phyloP scores from a whole-genome alignment of 768 basidiomycete species.

The Tulasnella sp. region DNA sequence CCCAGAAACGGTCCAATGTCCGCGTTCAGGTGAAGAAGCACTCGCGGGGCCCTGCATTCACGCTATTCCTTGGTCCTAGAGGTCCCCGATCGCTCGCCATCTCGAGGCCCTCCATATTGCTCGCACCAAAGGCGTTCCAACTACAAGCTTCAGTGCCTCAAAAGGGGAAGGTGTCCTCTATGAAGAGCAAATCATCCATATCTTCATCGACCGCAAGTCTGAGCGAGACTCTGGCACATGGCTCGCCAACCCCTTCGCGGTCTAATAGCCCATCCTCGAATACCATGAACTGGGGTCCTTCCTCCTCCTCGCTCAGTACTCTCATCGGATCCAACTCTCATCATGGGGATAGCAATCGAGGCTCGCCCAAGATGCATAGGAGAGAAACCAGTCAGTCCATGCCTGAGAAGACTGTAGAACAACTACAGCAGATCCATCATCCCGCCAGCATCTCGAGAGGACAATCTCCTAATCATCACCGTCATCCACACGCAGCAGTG shows the following conservation, averaged over 20 bases:
- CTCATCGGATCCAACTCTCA: too few species aligned
- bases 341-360: too few species aligned
- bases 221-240: background rate
- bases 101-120: slow-evolving; percentile 39
- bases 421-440: too few species aligned
- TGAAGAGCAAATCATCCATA: background rate
- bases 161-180: background rate
- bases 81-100: background rate
- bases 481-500: background rate
- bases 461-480: background rate
- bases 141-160: slow-evolving; percentile 33
- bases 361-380: too few species aligned
- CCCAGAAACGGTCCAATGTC: slow-evolving; percentile 10
- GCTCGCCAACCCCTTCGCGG: too few species aligned
- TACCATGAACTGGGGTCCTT: too few species aligned
- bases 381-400: too few species aligned
- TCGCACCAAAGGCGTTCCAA: slow-evolving; percentile 68
- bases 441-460: background rate
- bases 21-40: slow-evolving; percentile 55
- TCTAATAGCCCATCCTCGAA: too few species aligned
- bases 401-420: too few species aligned
- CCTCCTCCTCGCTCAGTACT: too few species aligned
- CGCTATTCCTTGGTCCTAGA: slow-evolving; percentile 45
- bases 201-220: background rate
- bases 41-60: slow-evolving; percentile 68